phyloP scores from a whole-genome alignment of 2,329 filamentous ascomycete species.

The Dothiorella sarmentorum region DNA sequence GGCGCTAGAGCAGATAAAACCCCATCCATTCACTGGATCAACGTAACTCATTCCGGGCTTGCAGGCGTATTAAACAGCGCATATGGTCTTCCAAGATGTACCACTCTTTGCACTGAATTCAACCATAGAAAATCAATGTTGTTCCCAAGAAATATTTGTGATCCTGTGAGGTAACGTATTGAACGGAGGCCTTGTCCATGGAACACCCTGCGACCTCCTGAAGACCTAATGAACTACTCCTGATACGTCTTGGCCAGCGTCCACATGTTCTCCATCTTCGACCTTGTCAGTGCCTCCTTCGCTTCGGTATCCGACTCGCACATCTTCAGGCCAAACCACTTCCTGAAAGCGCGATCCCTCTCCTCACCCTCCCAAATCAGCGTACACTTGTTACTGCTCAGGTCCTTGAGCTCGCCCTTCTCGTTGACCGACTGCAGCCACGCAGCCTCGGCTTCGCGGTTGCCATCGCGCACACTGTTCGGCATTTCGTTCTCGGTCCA shows the following conservation, averaged over 20 bases:
- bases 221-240: background rate
- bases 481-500: conserved; percentile 88
- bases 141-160: no score
- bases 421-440: conserved; percentile 82
- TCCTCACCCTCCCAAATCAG: conserved; percentile 90
- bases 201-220: background rate
- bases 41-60: no score
- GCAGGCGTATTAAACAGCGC: no score
- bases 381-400: conserved; percentile 75
- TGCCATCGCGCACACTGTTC: conserved; percentile 54
- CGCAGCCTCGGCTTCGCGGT: conserved; percentile 58
- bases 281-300: conserved; percentile 70
- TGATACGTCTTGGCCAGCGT: conserved; percentile 68
- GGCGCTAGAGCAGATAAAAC: no score
- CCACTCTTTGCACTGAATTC: no score
- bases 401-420: conserved; percentile 72
- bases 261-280: conserved; percentile 97
- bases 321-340: conserved; percentile 78
- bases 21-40: no score
- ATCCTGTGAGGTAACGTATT: no score
- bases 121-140: no score
- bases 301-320: conserved; percentile 91
- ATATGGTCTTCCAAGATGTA: no score
- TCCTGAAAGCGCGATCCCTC: conserved; percentile 75
- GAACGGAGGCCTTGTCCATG: no score